Evolutionary conservation across 306 rosid species (phyloP).

Genomic region (Cucurbita maxima): DNA sequence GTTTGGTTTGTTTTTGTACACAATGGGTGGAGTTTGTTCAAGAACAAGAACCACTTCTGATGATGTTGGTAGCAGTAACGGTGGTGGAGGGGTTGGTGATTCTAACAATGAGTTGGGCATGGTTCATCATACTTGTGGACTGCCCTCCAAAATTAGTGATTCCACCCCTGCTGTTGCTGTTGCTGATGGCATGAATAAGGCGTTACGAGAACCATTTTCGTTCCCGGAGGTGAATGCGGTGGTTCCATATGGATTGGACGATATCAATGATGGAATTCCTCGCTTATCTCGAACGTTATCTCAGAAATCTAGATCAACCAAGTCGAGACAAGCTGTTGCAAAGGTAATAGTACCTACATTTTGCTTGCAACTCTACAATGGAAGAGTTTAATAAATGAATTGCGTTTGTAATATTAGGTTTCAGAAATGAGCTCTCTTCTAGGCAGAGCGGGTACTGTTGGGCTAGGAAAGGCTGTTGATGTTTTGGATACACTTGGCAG

Average conservation of each 20-base stretch:
- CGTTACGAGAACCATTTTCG: slow-evolving; percentile 47
- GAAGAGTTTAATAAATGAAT: neutral
- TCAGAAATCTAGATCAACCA: slow-evolving; percentile 56
- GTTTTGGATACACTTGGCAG: slow-evolving; percentile 98
- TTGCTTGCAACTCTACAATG: neutral
- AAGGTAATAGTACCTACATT: slow-evolving; percentile 36
- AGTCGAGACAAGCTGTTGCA: slow-evolving; percentile 57
- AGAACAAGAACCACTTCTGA: slow-evolving; percentile 48
- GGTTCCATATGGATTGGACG: slow-evolving; percentile 44
- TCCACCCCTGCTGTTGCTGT: slow-evolving; percentile 17
- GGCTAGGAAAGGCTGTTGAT: slow-evolving; percentile 98
- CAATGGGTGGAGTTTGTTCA: slow-evolving; percentile 93
- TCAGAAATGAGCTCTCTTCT: slow-evolving; percentile 88
- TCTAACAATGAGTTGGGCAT: slow-evolving; percentile 23
- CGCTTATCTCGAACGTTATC: slow-evolving; percentile 53
- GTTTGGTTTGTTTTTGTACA: slow-evolving; percentile 13
- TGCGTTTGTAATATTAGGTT: slow-evolving; percentile 38
- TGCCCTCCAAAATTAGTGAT: slow-evolving; percentile 28
- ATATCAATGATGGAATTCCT: slow-evolving; percentile 86
- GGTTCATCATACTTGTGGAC: slow-evolving; percentile 26
- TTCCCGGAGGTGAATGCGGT: slow-evolving; percentile 31
- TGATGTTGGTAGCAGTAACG: slow-evolving; percentile 39
- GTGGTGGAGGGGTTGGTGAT: slow-evolving; percentile 46
- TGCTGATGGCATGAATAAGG: slow-evolving; percentile 38
- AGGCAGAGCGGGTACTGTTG: slow-evolving; percentile 93